Evolutionary conservation across 257 asterid genomes (phyloP), one percentile per base, ranked within the genome.

Genomic region (Lavandula angustifolia): DNA sequence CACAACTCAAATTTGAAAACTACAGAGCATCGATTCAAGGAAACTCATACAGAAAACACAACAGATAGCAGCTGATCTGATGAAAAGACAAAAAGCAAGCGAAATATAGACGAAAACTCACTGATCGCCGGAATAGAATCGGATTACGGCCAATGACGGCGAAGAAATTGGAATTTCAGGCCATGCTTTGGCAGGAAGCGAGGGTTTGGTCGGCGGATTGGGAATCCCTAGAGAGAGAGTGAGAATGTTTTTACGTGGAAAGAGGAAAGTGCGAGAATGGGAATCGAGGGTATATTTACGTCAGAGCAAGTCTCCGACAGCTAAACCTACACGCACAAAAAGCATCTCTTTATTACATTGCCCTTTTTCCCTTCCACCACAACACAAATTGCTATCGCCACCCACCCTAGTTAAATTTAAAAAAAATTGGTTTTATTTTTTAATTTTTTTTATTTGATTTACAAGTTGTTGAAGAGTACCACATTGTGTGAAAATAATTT

Each of bases 191-290:
- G 70, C 47, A 16, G 47, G 54, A 16, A 50, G 60, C 54, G 62
- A 68, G 65, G 75, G 78, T 41, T 67, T 51, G 51, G 43, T 22
- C 60, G 12, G 72, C 7, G 70, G 70, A 61, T 55, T 53, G 69
- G 73, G 69, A 76, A 72, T 57, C 78, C 78, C 73, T 72, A 71
- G 79, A 47, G 79, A 53, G 76, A 44, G 73, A 77, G 32, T 35
- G 68, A 18, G 71, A 79, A 44, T 56, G 75, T 62, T 44, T 38
- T 50, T 61, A 51, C 32, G 37, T 57, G 35, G 69, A 57, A 71
- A 71, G 76, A 71, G 71, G 60, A 71, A 63, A 63, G 70, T 55
- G 46, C 0, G 65, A 6, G 42, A 2, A 5, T 18, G 17, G 40
- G 18, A 67, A 17, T 41, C 43, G 57, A 41, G 42, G 32, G 12